Percentiles rank a stretch among this genome's conserved stretches.
Evolutionary conservation across 805 yeast genomes (phyloP).

Genomic region (Osmozyma mogii): DNA sequence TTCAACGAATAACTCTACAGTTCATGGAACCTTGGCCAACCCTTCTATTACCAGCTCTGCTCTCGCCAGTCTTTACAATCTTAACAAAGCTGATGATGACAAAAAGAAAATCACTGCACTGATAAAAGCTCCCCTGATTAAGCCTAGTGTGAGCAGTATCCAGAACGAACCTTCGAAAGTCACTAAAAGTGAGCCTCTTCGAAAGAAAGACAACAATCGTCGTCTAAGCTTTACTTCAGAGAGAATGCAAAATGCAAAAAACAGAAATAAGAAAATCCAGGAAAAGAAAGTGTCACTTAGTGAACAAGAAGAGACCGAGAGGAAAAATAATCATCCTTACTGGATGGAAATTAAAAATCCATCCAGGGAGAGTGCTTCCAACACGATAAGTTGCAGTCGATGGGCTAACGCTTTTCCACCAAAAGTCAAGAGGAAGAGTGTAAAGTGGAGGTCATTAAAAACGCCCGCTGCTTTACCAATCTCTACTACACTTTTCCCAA

Average conservation of each 20-base stretch:
- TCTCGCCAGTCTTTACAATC: constrained; percentile 27
- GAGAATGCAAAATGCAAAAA: constrained; percentile 1
- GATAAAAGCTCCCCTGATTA: no score
- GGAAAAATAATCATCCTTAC: constrained; percentile 10
- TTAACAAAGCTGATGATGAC: constrained; percentile 24
- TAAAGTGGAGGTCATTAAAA: constrained; percentile 89
- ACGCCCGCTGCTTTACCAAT: constrained; percentile 92
- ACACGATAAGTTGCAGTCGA: constrained; percentile 56
- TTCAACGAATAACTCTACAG: constrained; percentile 27
- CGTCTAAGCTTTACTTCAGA: constrained; percentile 1
- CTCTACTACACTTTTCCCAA: constrained; percentile 72
- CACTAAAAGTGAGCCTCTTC: no score
- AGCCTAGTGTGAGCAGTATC: no score
- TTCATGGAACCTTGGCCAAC: constrained; percentile 29
- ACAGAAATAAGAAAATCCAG: background rate
- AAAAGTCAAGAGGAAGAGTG: constrained; percentile 52
- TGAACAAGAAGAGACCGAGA: background rate
- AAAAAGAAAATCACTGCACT: constrained; percentile 1
- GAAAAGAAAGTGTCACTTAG: background rate
- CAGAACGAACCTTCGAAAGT: no score
- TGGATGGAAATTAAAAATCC: constrained; percentile 53
- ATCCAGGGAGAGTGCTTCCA: constrained; percentile 54
- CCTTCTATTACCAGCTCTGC: constrained; percentile 25
- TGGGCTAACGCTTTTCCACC: constrained; percentile 91
- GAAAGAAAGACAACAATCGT: no score